Conservation (phyloP, 148 eudicot genomes). For the Chenopodium album region DNA sequence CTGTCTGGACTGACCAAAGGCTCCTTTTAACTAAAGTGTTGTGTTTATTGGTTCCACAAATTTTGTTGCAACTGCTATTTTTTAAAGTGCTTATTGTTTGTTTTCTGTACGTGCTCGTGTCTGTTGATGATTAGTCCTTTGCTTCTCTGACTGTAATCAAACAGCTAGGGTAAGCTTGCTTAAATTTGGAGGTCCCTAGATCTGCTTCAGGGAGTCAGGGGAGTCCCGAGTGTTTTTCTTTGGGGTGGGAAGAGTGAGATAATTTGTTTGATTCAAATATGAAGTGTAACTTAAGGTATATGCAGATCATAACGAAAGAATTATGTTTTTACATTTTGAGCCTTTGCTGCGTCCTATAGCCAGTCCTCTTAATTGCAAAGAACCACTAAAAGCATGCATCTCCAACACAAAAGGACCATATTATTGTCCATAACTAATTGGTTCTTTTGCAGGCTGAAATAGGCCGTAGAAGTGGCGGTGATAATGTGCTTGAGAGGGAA, state of each 20-base stretch:
- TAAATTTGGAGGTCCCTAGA: neutral
- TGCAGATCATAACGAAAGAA: neutral
- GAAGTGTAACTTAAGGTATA: neutral
- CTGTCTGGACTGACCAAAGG: neutral
- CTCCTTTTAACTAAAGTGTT: neutral
- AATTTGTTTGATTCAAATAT: neutral
- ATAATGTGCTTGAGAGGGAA: conserved; percentile 96
- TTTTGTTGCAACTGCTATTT: no score
- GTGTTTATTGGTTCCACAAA: neutral
- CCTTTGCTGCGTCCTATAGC: neutral
- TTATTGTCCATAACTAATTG: conserved; percentile 6
- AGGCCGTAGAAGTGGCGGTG: conserved; percentile 98
- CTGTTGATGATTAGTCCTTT: neutral
- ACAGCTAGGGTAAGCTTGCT: neutral
- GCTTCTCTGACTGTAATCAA: neutral
- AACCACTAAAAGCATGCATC: neutral
- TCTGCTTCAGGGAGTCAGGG: neutral
- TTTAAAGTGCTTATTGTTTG: neutral
- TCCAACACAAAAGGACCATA: neutral
- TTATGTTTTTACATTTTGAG: neutral
- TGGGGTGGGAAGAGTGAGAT: neutral
- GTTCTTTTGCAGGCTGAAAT: conserved; percentile 67
- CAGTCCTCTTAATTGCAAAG: neutral
- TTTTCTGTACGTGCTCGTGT: no score
- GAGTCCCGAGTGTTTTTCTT: neutral